Evolutionary conservation across 768 basidiomycete genomes (phyloP).

Genomic region (Tricholoma bakamatsutake): DNA sequence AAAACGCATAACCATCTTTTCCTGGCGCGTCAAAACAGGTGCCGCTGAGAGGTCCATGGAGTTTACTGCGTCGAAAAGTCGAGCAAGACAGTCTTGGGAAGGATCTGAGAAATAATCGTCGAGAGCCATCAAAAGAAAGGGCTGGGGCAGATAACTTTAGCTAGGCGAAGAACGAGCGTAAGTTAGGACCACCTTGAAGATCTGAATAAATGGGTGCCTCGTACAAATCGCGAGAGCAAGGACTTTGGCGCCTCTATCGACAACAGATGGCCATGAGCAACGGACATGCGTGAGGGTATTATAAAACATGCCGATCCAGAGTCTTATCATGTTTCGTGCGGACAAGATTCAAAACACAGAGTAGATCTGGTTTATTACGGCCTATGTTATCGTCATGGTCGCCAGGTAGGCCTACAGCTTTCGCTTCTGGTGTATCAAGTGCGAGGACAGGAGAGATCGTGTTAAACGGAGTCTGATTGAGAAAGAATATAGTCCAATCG

Average conservation of each 20-base stretch:
- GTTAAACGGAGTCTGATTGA: constrained; percentile 90
- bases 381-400: constrained; percentile 21
- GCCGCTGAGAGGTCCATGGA: constrained; percentile 80
- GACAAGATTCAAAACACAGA: constrained; percentile 89
- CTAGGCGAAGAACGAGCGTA: constrained; percentile 1
- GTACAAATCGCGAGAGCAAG: constrained; percentile 95
- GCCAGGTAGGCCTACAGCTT: constrained; percentile 29
- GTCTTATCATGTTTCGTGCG: constrained; percentile 87
- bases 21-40: constrained; percentile 71
- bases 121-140: constrained; percentile 86
- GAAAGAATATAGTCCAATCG: constrained; percentile 98
- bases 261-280: neutral
- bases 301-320: constrained; percentile 55
- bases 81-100: constrained; percentile 83
- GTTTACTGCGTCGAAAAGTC: constrained; percentile 91
- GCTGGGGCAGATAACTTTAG: constrained; percentile 40
- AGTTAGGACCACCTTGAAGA: constrained; percentile 69
- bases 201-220: constrained; percentile 89
- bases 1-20: constrained; percentile 84
- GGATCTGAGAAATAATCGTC: constrained; percentile 92
- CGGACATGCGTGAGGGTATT: neutral
- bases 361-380: constrained; percentile 43
- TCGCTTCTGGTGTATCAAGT: constrained; percentile 50
- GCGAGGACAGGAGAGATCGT: constrained; percentile 80
- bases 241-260: constrained; percentile 79